phyloP scores from a whole-genome alignment of 108 stramenopile species.

The Cyclotella choctawhatcheeana region DNA sequence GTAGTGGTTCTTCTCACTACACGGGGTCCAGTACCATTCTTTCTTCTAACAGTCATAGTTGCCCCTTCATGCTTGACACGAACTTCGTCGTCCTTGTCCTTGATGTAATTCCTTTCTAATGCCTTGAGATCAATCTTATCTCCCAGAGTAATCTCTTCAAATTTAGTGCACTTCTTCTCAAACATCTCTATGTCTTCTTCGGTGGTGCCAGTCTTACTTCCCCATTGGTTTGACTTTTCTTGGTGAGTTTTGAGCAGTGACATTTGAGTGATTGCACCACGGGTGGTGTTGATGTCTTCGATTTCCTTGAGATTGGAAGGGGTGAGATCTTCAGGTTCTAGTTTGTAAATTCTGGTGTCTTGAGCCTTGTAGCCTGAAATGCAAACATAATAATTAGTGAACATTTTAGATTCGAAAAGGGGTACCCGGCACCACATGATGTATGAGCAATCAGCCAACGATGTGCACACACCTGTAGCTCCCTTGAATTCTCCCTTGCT shows the following conservation, averaged over 20 bases:
- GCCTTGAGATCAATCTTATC: conserved; percentile 38
- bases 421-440: background rate
- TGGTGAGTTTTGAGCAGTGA: conserved; percentile 9
- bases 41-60: conserved; percentile 25
- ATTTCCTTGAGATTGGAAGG: conserved; percentile 45
- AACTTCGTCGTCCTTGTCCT: conserved; percentile 37
- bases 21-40: conserved; percentile 11
- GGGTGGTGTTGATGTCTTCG: conserved; percentile 52
- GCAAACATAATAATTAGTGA: too few species aligned
- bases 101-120: conserved; percentile 39
- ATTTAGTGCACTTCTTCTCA: conserved; percentile 39
- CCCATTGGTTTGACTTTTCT: conserved; percentile 24
- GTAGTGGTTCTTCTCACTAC: conserved; percentile 24
- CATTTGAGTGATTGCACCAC: conserved; percentile 48
- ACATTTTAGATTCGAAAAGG: too few species aligned
- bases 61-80: conserved; percentile 18
- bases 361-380: conserved; percentile 39
- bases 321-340: conserved; percentile 56
- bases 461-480: conserved; percentile 12
- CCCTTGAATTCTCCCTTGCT: conserved; percentile 36
- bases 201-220: conserved; percentile 39
- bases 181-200: conserved; percentile 49
- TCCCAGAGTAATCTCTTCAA: conserved; percentile 39
- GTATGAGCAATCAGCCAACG: background rate
- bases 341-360: conserved; percentile 28